Conservation (phyloP, 768 basidiomycete genomes). For the Xerocomellus chrysenteron region DNA sequence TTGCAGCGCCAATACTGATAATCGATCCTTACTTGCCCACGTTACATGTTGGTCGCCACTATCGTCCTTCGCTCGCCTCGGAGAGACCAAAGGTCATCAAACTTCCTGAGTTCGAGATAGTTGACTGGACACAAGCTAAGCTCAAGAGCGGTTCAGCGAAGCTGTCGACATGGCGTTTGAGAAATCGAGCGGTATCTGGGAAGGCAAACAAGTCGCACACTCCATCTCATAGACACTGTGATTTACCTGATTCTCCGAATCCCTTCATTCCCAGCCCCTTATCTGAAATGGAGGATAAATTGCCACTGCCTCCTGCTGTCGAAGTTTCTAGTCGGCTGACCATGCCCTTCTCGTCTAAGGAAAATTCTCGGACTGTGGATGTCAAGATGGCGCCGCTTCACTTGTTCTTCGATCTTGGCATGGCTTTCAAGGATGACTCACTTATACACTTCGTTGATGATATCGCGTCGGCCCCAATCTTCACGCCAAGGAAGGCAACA, state of each 20-base stretch:
- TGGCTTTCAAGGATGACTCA: conserved; percentile 37
- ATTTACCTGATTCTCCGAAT: conserved; percentile 16
- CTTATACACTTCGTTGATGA: conserved; percentile 52
- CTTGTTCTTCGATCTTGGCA: conserved; percentile 68
- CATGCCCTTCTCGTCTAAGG: background rate
- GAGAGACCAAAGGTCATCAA: conserved; percentile 20
- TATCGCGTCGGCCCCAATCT: conserved; percentile 24
- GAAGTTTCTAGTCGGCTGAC: conserved; percentile 15
- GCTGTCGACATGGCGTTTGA: conserved; percentile 63
- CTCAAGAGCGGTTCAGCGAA: conserved; percentile 46
- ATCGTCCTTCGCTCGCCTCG: conserved; percentile 38
- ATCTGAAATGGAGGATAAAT: conserved; percentile 16
- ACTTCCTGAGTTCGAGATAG: conserved; percentile 56
- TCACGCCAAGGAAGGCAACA: conserved; percentile 7
- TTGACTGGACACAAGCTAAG: conserved; percentile 59
- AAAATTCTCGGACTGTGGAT: conserved; percentile 17
- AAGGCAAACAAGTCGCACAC: conserved; percentile 19
- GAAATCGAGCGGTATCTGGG: conserved; percentile 26
- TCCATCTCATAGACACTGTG: conserved; percentile 14
- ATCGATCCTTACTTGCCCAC: conserved; percentile 64
- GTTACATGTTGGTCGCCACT: conserved; percentile 51
- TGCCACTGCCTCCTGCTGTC: conserved; percentile 15
- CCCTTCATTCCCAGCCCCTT: conserved; percentile 21
- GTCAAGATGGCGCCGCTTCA: conserved; percentile 63
- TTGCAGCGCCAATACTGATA: conserved; percentile 67